phyloP scores from a whole-genome alignment of 2,329 filamentous ascomycete species.

The Piedraia hortae region DNA sequence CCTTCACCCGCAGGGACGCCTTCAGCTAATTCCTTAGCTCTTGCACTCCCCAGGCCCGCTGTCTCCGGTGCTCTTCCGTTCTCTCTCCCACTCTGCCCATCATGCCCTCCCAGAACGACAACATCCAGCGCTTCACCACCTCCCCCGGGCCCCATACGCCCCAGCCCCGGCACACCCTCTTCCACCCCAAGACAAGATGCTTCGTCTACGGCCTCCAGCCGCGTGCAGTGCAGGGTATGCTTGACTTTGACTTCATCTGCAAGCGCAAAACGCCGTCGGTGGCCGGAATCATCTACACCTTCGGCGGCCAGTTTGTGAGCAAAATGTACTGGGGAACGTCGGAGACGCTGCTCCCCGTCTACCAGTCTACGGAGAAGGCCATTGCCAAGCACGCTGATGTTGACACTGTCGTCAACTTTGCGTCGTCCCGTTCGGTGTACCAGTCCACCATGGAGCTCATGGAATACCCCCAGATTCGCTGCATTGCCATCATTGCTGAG shows the following conservation, averaged over 20 bases:
- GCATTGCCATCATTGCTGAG: conserved; percentile 97
- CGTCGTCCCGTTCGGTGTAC: conserved; percentile 95
- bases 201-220: conserved; percentile 99
- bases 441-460: conserved; percentile 96
- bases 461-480: conserved; percentile 89
- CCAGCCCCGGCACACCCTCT: conserved; percentile 64
- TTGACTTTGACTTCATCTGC: conserved; percentile 99
- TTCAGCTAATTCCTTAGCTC: too few relatives aligned
- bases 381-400: conserved; percentile 91
- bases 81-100: conserved; percentile 1
- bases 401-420: conserved; percentile 97
- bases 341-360: conserved; percentile 93
- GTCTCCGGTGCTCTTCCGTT: too few relatives aligned
- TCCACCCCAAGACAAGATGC: conserved; percentile 98
- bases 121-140: conserved; percentile 86
- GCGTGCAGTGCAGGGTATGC: conserved; percentile 35
- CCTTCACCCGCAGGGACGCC: too few relatives aligned
- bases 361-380: conserved; percentile 81
- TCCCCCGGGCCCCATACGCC: conserved; percentile 83
- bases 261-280: conserved; percentile 91
- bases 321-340: conserved; percentile 99
- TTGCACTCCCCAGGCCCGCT: too few relatives aligned
- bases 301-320: conserved; percentile 98
- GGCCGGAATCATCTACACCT: conserved; percentile 98
- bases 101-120: conserved; percentile 87